These are phyloP conservation scores for Suhomyces pyralidae DNA, from an alignment of 805 yeast genomes.

Conservation along the genomic window DNA sequence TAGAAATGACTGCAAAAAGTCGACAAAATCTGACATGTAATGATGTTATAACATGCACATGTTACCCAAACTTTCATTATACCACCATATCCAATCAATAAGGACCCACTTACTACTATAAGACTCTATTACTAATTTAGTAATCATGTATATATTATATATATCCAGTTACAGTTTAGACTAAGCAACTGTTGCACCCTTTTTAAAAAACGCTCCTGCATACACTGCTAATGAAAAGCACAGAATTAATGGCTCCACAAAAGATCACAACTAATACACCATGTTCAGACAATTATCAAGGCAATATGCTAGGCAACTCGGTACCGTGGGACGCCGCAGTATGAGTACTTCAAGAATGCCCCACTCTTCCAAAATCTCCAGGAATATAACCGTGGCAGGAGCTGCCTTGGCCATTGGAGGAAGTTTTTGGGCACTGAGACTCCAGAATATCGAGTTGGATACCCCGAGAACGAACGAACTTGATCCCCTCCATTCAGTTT, in stretches of 20 bases:
- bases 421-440: neutral
- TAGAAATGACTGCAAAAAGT: too few species aligned
- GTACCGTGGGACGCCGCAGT: neutral
- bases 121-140: too few species aligned
- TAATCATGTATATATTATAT: too few species aligned
- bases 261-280: neutral
- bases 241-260: neutral
- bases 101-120: too few species aligned
- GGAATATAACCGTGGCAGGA: neutral
- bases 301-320: neutral
- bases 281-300: slow-evolving; percentile 5
- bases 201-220: neutral
- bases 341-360: neutral
- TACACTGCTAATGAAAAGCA: neutral
- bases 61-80: too few species aligned
- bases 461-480: slow-evolving; percentile 5
- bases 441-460: slow-evolving; percentile 3
- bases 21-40: too few species aligned
- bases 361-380: neutral
- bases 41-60: too few species aligned
- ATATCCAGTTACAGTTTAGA: neutral
- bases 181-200: neutral
- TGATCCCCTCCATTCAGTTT: slow-evolving; percentile 26
- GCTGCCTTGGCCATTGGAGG: neutral
- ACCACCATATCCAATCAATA: too few species aligned